Evolutionary conservation across 2,329 filamentous ascomycete species (phyloP).

Genomic region (Cordyceps cateniannulata): DNA sequence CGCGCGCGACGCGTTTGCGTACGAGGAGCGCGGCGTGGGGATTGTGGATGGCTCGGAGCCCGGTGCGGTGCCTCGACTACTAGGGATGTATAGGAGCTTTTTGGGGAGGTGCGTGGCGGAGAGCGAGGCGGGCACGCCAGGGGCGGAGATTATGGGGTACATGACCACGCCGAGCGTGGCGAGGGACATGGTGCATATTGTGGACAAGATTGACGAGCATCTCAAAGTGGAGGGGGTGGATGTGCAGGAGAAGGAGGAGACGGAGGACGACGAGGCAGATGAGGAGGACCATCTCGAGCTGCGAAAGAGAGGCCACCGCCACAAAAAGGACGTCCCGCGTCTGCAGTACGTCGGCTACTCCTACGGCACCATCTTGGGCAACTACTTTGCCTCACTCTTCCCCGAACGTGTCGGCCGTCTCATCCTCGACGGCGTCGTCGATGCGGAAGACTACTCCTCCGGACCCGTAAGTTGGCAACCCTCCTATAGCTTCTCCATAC

Average conservation of each 20-base stretch:
- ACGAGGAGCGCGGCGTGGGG: constrained; percentile 24
- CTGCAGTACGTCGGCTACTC: constrained; percentile 38
- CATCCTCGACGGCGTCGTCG: constrained; percentile 25
- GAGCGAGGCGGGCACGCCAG: constrained; percentile 1
- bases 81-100: constrained; percentile 2
- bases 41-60: constrained; percentile 15
- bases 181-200: constrained; percentile 28
- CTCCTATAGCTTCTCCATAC: background rate
- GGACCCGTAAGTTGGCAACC: constrained; percentile 17
- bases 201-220: constrained; percentile 25
- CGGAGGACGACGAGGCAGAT: background rate
- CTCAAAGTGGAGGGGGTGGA: constrained; percentile 1
- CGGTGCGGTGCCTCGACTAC: background rate
- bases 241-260: background rate
- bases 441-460: constrained; percentile 20
- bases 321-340: constrained; percentile 9
- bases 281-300: constrained; percentile 1
- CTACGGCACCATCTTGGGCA: constrained; percentile 24
- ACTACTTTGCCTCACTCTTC: constrained; percentile 17
- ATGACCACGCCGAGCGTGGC: constrained; percentile 26
- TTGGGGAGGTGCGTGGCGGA: background rate
- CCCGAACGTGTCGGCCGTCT: constrained; percentile 26
- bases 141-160: constrained; percentile 20
- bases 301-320: background rate
- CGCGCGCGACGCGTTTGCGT: constrained; percentile 19